Base-by-base conservation (phyloP, 2,329 filamentous ascomycete species). In the Beauveria sp. region DNA sequence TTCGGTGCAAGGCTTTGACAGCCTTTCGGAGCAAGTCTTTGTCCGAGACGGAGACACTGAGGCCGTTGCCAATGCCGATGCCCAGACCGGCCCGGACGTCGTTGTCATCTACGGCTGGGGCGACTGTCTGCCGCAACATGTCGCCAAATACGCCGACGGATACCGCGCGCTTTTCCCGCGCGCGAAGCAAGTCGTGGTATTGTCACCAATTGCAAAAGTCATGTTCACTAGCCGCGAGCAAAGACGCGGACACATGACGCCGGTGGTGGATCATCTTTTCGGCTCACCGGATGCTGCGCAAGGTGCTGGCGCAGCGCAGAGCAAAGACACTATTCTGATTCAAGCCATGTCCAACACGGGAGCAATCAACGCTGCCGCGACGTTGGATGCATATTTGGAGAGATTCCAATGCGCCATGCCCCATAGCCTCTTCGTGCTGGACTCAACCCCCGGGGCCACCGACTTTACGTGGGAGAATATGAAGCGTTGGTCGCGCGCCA, bases 291-390 rank as follows among this genome's bases (percentile, higher is more conserved):
- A 52, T 24, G 53, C 49, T 61, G 57, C 53, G 62, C 3, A 64
- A 62, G 14, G 65, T 53, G 66, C 66, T 24, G 62, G 53, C 18
- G 38, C 31, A 20, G 40, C 26, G 38, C 38, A 45, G 16, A 45
- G 31, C 28, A 14, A 31, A n/a, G 31, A 20, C 22, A 48, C 68
- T 70, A 71, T 85, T 14, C 70, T 85, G 20, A 68, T 82, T 1
- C 83, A 85, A 61, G 72, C 74, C 65, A 83, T 86, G 77, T 85
- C 82, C 64, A 86, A 84, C 69, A 84, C 82, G 0, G 83, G 83
- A 16, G 80, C 77, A 18, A 82, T 83, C 62, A 82, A 80, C 72
- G 76, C 77, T 54, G 80, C 79, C 0, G 76, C 81, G 1, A 77
- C 79, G 0, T 67, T 83, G 14, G 75, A 82, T 64, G 79, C 76